phyloP scores from a whole-genome alignment of 2,329 filamentous ascomycete species.

The Ophiostoma pallidulum region DNA sequence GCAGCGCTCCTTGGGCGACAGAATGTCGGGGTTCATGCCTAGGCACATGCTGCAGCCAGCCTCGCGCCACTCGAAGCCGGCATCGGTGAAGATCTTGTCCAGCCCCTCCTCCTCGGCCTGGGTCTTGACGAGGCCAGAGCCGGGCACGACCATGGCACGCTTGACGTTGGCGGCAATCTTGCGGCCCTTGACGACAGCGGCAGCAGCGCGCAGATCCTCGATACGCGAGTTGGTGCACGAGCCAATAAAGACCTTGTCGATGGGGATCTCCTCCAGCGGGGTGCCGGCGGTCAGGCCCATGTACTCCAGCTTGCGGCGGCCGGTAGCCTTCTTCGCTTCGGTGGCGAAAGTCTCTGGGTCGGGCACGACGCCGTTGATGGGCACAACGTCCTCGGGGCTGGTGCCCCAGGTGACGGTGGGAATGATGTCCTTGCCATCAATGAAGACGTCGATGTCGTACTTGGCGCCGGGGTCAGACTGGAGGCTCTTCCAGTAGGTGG shows the following conservation, averaged over 20 bases:
- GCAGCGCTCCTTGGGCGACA: conserved; percentile 84
- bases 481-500: conserved; percentile 78
- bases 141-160: conserved; percentile 91
- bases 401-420: conserved; percentile 97
- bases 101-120: conserved; percentile 87
- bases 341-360: conserved; percentile 79
- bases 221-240: conserved; percentile 97
- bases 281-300: conserved; percentile 88
- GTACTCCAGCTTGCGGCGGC: conserved; percentile 79
- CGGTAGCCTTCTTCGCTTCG: conserved; percentile 69
- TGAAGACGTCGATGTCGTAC: conserved; percentile 81
- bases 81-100: conserved; percentile 82
- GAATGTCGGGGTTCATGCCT: conserved; percentile 98
- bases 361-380: conserved; percentile 85
- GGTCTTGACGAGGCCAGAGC: conserved; percentile 86
- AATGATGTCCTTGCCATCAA: conserved; percentile 85
- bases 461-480: conserved; percentile 80
- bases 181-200: conserved; percentile 75
- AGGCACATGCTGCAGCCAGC: conserved; percentile 98
- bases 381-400: conserved; percentile 89
- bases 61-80: conserved; percentile 96
- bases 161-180: conserved; percentile 83
- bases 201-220: conserved; percentile 84
- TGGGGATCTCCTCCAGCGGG: conserved; percentile 77
- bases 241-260: conserved; percentile 97